Evolutionary conservation across 202 grass and related monocot species (phyloP).

Genomic region (Miscanthus sacchariflorus): DNA sequence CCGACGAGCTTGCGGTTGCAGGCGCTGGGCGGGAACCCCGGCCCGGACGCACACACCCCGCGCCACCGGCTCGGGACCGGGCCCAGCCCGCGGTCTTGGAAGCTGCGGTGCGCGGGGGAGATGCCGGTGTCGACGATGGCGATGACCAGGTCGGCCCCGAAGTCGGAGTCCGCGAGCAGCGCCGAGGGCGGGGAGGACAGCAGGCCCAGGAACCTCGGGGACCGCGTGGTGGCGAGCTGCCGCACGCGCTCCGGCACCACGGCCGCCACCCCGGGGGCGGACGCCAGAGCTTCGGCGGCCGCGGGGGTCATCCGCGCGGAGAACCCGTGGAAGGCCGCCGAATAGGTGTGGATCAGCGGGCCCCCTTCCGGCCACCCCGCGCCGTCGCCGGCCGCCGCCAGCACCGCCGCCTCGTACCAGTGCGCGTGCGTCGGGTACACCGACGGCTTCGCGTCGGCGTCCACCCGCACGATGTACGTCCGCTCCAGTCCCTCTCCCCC

Average conservation of each 20-base stretch:
- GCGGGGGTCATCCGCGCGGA: conserved; percentile 69
- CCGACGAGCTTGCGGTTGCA: conserved; percentile 94
- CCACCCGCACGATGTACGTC: conserved; percentile 93
- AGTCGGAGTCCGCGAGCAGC: conserved; percentile 89
- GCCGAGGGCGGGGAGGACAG: conserved; percentile 85
- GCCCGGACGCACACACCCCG: conserved; percentile 66
- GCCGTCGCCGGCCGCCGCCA: conserved; percentile 41
- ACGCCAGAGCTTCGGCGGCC: conserved; percentile 45
- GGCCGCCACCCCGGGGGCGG: conserved; percentile 60
- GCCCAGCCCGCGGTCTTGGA: conserved; percentile 69
- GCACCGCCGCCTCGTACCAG: conserved; percentile 83
- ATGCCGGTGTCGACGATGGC: conserved; percentile 91
- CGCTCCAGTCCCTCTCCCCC: conserved; percentile 14
- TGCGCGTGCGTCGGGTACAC: conserved; percentile 87
- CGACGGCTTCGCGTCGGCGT: conserved; percentile 88
- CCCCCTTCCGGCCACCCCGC: conserved; percentile 62
- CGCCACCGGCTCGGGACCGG: conserved; percentile 68
- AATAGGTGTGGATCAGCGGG: conserved; percentile 88
- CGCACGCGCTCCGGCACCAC: conserved; percentile 82
- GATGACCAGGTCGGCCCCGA: conserved; percentile 86
- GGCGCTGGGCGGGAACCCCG: conserved; percentile 59
- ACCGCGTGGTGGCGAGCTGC: conserved; percentile 72
- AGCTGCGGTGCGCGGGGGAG: conserved; percentile 81
- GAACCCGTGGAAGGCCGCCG: conserved; percentile 78
- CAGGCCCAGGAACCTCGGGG: conserved; percentile 73